Base-by-base conservation (phyloP, 345 rosid species). In the Pelargonium nanum region DNA sequence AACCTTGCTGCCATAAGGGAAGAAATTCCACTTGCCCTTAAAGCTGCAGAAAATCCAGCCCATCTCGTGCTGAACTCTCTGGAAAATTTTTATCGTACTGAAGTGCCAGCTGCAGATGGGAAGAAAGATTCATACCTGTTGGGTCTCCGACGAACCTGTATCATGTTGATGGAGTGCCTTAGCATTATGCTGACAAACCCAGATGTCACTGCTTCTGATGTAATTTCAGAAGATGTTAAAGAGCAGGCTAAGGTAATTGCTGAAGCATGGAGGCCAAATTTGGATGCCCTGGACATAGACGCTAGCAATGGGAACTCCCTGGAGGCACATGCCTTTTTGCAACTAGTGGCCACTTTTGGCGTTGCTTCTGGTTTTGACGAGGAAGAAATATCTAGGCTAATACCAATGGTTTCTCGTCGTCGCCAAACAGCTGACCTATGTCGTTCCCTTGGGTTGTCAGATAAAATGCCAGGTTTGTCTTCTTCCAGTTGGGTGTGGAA, bases 141-240 rank as follows among this genome's bases (percentile, higher is more conserved):
- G 83, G 97, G 99, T 68, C 78, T 90, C 57, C 93, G 99, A 60
- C 80, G 99, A 59, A 94, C 97, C 45, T 87, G 99, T 68, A 94
- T 94, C 75, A 88, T 94, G 99, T 71, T 94, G 84, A 87, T 93
- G 99, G 99, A 93, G 54, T 93, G 97, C 83, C 99, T 90, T 65
- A 79, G 88, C 76, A 67, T 80, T 69, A 70, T 94, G 81, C 81
- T 94, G 10, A 71, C 70, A 20, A 68, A 73, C 69, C 65, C 75
- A 62, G 83, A 84, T 66, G 34, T 67, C 60, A 67, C 88, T 58
- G 60, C 76, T 58, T 75, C 79, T 65, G 69, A 78, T 69, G 66
- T 88, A 24, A 85, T 90, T 70, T 78, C 88, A 1, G 83, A 83
- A 58, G 81, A 78, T 66, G 72, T 90, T 69, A 83, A 87, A 80